Percentiles rank a stretch among this genome's conserved stretches.
Evolutionary conservation across 306 rosid genomes (phyloP).

Genomic region (Styphnolobium japonicum): DNA sequence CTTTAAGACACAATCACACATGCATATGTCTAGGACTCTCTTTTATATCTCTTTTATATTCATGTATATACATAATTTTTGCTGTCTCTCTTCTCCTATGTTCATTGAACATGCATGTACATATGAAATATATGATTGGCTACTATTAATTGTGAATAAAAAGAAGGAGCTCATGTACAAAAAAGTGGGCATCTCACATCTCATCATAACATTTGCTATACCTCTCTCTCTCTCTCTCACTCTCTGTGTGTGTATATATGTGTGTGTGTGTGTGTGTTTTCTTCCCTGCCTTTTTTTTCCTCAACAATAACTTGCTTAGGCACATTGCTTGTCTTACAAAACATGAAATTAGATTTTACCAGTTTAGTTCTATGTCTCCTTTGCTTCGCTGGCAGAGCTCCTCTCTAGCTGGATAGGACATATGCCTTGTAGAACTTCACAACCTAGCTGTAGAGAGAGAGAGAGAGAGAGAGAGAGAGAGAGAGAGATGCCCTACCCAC

Average conservation of each 20-base stretch:
- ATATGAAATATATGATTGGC: slow-evolving; percentile 19
- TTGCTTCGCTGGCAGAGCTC: slow-evolving; percentile 43
- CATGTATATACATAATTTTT: no score
- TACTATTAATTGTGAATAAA: slow-evolving; percentile 20
- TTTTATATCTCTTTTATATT: no score
- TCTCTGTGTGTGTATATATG: no score
- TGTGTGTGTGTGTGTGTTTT: no score
- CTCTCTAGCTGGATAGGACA: slow-evolving; percentile 46
- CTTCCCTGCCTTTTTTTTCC: not conserved
- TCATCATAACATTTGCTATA: slow-evolving; percentile 28
- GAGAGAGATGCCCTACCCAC: slow-evolving; percentile 62
- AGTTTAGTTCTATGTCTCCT: slow-evolving; percentile 7
- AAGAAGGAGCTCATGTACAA: not conserved
- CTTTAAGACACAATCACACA: slow-evolving; percentile 9
- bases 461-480: not conserved
- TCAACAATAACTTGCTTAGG: not conserved
- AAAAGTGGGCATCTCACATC: slow-evolving; percentile 35
- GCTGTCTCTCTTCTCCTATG: not conserved
- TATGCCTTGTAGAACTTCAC: slow-evolving; percentile 47
- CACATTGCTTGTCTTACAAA: slow-evolving; percentile 33
- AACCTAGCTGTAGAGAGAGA: slow-evolving; percentile 33
- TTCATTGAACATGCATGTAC: not conserved
- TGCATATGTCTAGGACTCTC: not conserved
- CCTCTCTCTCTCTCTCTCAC: no score
- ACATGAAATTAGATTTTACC: slow-evolving; percentile 12